Conservation (phyloP, 768 basidiomycete genomes). For the Auricularia sp. region DNA sequence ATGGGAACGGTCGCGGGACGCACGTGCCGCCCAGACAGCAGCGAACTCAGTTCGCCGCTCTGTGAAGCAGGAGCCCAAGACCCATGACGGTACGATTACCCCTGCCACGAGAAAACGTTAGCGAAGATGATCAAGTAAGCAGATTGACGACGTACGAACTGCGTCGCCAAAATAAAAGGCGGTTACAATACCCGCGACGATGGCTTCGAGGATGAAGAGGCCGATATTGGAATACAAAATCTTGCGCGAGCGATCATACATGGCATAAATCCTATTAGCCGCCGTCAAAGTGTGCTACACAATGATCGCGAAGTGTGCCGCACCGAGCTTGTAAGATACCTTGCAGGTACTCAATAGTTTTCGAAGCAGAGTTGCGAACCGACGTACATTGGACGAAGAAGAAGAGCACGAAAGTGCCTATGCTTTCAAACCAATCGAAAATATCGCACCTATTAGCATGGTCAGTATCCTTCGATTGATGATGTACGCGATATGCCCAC, state of each 20-base stretch:
- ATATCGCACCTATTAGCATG: neutral
- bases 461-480: no score
- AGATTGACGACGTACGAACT: neutral
- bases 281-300: neutral
- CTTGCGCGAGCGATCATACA: neutral
- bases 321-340: neutral
- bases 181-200: neutral
- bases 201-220: neutral
- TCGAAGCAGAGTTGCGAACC: neutral
- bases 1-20: neutral
- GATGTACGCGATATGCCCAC: neutral
- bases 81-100: neutral
- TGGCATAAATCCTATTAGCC: neutral
- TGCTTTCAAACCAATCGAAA: conserved; percentile 2
- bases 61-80: neutral
- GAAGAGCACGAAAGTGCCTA: neutral
- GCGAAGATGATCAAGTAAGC: neutral
- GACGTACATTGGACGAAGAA: neutral
- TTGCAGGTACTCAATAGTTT: neutral
- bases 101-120: neutral
- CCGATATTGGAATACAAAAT: neutral
- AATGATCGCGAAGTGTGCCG: neutral
- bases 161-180: neutral
- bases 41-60: neutral
- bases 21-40: neutral